phyloP scores from a whole-genome alignment of 495 filamentous ascomycete genomes.

The Hypomontagnella submonticulosa region DNA sequence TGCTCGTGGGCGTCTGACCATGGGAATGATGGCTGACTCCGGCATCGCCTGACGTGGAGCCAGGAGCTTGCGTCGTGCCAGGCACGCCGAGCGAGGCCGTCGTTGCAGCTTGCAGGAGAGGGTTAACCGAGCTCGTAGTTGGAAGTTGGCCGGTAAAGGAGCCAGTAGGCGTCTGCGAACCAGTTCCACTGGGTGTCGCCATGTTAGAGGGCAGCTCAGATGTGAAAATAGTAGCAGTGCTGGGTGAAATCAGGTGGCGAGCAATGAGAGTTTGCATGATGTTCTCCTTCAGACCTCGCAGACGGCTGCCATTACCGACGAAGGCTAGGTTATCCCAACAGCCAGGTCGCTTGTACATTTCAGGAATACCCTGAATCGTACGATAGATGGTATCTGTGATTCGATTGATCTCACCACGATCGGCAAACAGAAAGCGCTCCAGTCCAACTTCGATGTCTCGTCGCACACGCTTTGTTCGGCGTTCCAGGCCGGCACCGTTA shows the following conservation, averaged over 20 bases:
- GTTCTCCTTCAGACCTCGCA: conserved; percentile 88
- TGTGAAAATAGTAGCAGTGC: conserved; percentile 92
- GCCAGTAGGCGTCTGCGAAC: conserved; percentile 83
- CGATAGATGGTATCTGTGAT: conserved; percentile 86
- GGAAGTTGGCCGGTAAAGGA: conserved; percentile 68
- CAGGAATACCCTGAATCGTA: conserved; percentile 79
- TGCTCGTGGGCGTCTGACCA: conserved; percentile 87
- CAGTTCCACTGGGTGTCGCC: conserved; percentile 88
- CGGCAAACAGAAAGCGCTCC: conserved; percentile 87
- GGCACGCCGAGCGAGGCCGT: conserved; percentile 69
- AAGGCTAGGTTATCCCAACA: conserved; percentile 92
- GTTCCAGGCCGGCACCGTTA: conserved; percentile 41
- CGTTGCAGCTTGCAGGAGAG: conserved; percentile 91
- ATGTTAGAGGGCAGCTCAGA: conserved; percentile 93
- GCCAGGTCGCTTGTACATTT: conserved; percentile 79
- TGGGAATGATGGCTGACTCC: conserved; percentile 71
- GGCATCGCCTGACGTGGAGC: conserved; percentile 53
- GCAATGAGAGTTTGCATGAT: conserved; percentile 79
- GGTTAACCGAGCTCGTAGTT: conserved; percentile 75
- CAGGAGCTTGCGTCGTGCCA: conserved; percentile 52
- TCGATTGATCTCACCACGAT: conserved; percentile 75
- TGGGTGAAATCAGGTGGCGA: conserved; percentile 90
- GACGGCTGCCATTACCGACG: conserved; percentile 85
- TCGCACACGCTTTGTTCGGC: conserved; percentile 59
- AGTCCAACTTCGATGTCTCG: conserved; percentile 86